Evolutionary conservation across 805 yeast genomes (phyloP).

Genomic region (Yarrowia sp.): DNA sequence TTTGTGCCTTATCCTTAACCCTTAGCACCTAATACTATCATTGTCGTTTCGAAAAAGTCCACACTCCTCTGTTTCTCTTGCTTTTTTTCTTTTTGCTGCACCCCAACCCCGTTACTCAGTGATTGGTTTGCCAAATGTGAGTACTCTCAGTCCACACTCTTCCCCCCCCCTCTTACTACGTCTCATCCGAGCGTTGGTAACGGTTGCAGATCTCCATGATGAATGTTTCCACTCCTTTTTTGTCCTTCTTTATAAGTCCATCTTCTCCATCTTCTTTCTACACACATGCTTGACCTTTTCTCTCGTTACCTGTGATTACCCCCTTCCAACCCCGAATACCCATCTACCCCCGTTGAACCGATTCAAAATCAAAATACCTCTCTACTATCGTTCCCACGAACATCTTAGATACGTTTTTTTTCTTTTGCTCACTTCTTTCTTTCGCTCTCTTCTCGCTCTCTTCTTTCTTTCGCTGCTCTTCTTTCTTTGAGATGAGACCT

Average conservation of each 20-base stretch:
- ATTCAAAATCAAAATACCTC: too few relatives aligned
- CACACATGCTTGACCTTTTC: neutral
- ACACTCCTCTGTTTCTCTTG: neutral
- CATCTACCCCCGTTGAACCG: too few relatives aligned
- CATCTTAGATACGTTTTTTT: neutral
- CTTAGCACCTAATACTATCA: conserved; percentile 30
- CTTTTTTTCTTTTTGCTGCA: neutral
- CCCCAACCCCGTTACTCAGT: neutral
- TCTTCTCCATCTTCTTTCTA: neutral
- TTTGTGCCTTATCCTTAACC: conserved; percentile 7
- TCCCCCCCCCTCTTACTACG: too few relatives aligned
- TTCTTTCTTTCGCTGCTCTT: too few relatives aligned
- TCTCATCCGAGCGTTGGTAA: too few relatives aligned
- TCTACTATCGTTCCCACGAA: too few relatives aligned
- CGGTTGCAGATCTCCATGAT: conserved; percentile 21
- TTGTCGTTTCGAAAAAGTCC: conserved; percentile 7
- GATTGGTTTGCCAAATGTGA: conserved; percentile 1
- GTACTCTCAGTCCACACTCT: neutral
- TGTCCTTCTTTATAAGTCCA: too few relatives aligned
- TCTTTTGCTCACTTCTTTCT: neutral
- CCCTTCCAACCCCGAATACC: conserved; percentile 6
- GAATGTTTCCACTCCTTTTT: neutral
- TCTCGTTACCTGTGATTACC: neutral
- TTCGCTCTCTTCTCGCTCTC: neutral
- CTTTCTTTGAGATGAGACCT: too few relatives aligned